These are phyloP conservation scores for Pneumocystis carinii DNA, from an alignment of 1,139 yeast genomes.

Conservation along the genomic window DNA sequence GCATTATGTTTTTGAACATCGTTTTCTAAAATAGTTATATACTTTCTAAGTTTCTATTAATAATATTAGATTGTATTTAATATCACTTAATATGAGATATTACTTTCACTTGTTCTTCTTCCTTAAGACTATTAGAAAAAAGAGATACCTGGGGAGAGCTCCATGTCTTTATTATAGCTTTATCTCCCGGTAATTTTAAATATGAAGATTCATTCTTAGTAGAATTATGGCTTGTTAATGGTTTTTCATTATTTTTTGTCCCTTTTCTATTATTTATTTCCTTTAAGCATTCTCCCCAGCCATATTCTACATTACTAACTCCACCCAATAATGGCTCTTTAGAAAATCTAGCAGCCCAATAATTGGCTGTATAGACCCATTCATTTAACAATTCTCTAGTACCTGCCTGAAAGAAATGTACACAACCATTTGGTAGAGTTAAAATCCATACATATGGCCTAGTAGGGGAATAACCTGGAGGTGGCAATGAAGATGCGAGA, in stretches of 20 bases:
- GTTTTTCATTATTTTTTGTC: neutral
- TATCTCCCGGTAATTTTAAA: slow-evolving; percentile 18
- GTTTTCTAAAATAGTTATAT: slow-evolving; percentile 17
- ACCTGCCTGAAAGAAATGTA: slow-evolving; percentile 34
- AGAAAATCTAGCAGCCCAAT: slow-evolving; percentile 79
- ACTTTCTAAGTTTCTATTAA: slow-evolving; percentile 17
- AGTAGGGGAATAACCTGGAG: slow-evolving; percentile 16
- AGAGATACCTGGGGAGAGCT: slow-evolving; percentile 21
- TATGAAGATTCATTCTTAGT: neutral
- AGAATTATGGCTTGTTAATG: neutral
- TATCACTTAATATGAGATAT: neutral
- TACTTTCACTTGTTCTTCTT: slow-evolving; percentile 17
- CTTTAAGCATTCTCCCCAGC: slow-evolving; percentile 40
- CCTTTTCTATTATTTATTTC: neutral
- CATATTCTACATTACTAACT: slow-evolving; percentile 63
- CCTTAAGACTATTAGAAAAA: slow-evolving; percentile 18
- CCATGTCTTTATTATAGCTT: slow-evolving; percentile 21
- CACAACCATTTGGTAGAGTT: slow-evolving; percentile 24
- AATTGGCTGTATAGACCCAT: slow-evolving; percentile 65
- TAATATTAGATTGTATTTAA: neutral
- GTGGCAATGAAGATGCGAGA: slow-evolving; percentile 17
- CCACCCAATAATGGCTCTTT: slow-evolving; percentile 54
- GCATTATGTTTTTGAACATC: slow-evolving; percentile 21
- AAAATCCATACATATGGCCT: slow-evolving; percentile 21
- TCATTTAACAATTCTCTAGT: slow-evolving; percentile 54